These are phyloP conservation scores for Eucommia ulmoides DNA, from an alignment of 257 asterid genomes.

Conservation along the genomic window DNA sequence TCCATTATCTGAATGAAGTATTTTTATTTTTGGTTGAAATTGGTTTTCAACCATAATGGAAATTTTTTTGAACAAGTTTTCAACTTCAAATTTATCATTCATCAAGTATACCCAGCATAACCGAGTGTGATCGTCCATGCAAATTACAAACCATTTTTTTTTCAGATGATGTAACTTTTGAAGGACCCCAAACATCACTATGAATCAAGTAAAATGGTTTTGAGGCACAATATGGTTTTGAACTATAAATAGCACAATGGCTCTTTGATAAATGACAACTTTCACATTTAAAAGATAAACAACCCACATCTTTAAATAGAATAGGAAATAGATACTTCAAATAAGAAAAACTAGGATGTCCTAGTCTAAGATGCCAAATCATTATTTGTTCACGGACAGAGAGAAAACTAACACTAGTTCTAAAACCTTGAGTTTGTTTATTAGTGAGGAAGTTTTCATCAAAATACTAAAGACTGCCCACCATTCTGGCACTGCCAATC, in stretches of 20 bases:
- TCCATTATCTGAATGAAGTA: not conserved
- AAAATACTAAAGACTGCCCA: slow-evolving; percentile 5
- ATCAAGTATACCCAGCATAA: slow-evolving; percentile 3
- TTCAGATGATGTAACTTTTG: not conserved
- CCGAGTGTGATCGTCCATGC: slow-evolving; percentile 1
- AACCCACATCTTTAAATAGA: not conserved
- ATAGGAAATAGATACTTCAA: not conserved
- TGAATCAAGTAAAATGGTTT: slow-evolving; percentile 3
- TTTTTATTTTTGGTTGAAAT: not conserved
- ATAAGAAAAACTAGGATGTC: slow-evolving; percentile 6
- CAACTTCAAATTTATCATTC: too few relatives aligned
- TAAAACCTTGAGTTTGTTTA: not conserved
- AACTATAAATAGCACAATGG: not conserved
- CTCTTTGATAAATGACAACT: slow-evolving; percentile 2
- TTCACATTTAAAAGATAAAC: slow-evolving; percentile 2
- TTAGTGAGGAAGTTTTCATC: not conserved
- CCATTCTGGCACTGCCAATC: not conserved
- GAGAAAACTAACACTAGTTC: not conserved
- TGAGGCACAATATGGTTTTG: slow-evolving; percentile 1
- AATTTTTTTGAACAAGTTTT: not conserved
- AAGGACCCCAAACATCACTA: slow-evolving; percentile 7
- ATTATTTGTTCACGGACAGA: not conserved
- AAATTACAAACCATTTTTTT: slow-evolving; percentile 5
- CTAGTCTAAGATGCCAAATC: slow-evolving; percentile 6
- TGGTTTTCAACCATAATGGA: not conserved